Base-by-base conservation (phyloP, 2,329 filamentous ascomycete genomes). In the Podosphaera xanthii region DNA sequence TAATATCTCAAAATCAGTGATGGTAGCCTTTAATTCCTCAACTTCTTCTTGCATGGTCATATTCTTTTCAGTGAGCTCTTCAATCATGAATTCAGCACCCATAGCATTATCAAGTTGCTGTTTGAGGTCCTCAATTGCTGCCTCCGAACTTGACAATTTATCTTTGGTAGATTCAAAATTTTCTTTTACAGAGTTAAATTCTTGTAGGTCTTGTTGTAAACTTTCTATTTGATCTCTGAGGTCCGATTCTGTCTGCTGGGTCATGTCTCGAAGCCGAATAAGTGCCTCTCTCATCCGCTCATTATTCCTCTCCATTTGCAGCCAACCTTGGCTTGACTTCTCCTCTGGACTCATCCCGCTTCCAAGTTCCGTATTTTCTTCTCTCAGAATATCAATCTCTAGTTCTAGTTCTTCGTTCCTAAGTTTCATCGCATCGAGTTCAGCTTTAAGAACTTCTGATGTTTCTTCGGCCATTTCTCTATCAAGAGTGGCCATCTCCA, bases 381-480 rank as follows among this genome's bases (percentile, higher is more conserved):
- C 87, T 46, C 81, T 79, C 12, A 96, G 72, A 44, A 97, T 83
- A 52, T 97, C 91, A 0, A 91, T 77, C 69, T 98, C 91, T 8
- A 96, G 75, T 65, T 92, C 83, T 6, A 94, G 74, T 70, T 97
- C 90, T 69, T 97, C 90, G 0, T 82, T 72, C 67, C 83, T 88
- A 60, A 79, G 73, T 66, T 87, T 87, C 58, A 94, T 70, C 1
- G 81, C 77, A 44, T 94, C 86, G 33, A 94, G 74, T 67, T 98
- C 90, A 1, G 80, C 77, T 69, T 89, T 92, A 57, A 85, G 75
- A 22, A 84, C 81, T 64, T 97, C 92, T 0, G 87, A 84, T 50
- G 83, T 88, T 71, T 96, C 91, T 70, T 98, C 90, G 0, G 92
- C 92, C 86, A 97, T 94, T 70, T 98, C 91, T 52, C 87, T 82